A percentile compares a stretch with the other conserved stretches of the same genome.
Conservation (phyloP, 2,329 filamentous ascomycete species). For the Hypoxylon sp. region DNA sequence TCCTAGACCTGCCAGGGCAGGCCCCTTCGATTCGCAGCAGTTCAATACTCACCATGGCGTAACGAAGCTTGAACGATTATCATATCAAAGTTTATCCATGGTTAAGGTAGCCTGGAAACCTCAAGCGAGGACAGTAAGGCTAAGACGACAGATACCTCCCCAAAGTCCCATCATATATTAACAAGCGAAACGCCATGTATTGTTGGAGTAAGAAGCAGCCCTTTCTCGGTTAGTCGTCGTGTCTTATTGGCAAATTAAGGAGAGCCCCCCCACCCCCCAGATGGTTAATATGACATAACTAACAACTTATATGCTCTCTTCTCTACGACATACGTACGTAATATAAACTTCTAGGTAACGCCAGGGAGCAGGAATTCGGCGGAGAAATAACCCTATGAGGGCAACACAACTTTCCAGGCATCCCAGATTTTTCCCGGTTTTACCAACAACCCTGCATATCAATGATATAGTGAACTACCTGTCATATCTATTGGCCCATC, state of each 20-base stretch:
- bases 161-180: too few relatives aligned
- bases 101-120: not conserved
- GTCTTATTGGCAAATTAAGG: not conserved
- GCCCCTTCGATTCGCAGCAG: not conserved
- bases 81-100: not conserved
- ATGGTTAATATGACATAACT: not conserved
- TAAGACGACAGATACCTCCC: not conserved
- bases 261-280: not conserved
- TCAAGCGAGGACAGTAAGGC: not conserved
- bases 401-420: not conserved
- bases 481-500: conserved; percentile 2
- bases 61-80: not conserved
- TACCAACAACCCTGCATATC: not conserved
- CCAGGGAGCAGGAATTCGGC: not conserved
- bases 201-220: not conserved
- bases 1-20: not conserved
- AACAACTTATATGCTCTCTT: not conserved
- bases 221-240: not conserved
- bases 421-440: not conserved
- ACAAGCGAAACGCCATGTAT: not conserved
- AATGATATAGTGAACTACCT: not conserved
- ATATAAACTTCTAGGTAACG: conserved; percentile 1
- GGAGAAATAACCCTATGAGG: conserved; percentile 17
- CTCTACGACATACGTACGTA: conserved; percentile 8
- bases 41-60: too few relatives aligned